These are phyloP conservation scores for Hemileia vastatrix DNA, from an alignment of 1,284 basidiomycete genomes.

Conservation along the genomic window DNA sequence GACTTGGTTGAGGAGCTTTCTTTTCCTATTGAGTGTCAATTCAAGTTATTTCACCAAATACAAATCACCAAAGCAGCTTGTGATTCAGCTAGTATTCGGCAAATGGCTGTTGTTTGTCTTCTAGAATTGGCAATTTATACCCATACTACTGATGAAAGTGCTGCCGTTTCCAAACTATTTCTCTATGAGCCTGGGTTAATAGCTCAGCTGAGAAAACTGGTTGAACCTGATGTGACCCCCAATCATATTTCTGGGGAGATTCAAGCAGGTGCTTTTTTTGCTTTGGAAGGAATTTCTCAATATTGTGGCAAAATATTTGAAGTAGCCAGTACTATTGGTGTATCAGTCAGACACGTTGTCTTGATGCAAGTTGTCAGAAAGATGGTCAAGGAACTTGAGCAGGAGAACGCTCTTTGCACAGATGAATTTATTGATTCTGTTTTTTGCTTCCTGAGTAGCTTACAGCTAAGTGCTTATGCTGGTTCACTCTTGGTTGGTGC, in stretches of 20 bases:
- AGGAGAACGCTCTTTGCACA: conserved; percentile 19
- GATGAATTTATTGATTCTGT: conserved; percentile 70
- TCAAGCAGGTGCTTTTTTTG: conserved; percentile 71
- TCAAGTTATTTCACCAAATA: conserved; percentile 77
- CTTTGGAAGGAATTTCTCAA: conserved; percentile 76
- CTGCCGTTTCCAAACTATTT: conserved; percentile 71
- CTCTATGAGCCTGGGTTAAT: conserved; percentile 88
- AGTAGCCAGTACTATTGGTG: conserved; percentile 80
- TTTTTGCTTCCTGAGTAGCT: conserved; percentile 73
- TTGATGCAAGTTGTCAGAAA: conserved; percentile 75
- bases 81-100: conserved; percentile 72
- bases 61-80: conserved; percentile 69
- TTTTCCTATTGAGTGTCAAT: conserved; percentile 73
- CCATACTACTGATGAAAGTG: conserved; percentile 54
- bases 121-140: too few relatives aligned
- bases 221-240: conserved; percentile 73
- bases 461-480: conserved; percentile 72
- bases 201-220: conserved; percentile 70
- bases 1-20: conserved; percentile 60
- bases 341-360: conserved; percentile 93
- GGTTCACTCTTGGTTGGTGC: conserved; percentile 90
- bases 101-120: conserved; percentile 69
- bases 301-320: conserved; percentile 74
- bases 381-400: conserved; percentile 58
- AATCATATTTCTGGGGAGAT: conserved; percentile 56